phyloP scores from a whole-genome alignment of 106 monocot genomes.

The Ottelia alismoides region DNA sequence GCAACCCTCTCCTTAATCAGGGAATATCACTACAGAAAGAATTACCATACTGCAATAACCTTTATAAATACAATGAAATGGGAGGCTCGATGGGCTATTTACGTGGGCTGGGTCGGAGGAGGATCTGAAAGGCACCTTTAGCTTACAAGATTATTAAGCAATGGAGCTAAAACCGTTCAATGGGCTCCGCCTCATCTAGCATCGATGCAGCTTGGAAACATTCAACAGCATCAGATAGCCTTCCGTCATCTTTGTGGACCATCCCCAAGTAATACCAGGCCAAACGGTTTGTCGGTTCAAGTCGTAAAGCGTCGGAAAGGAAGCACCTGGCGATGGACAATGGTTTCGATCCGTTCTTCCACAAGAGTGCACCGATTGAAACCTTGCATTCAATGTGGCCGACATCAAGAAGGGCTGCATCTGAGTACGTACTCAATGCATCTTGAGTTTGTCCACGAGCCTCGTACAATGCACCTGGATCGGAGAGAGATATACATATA shows the following conservation, averaged over 20 bases:
- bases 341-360: conserved; percentile 42
- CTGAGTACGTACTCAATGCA: conserved; percentile 43
- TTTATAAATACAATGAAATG: too few relatives aligned
- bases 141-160: too few relatives aligned
- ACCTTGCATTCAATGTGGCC: conserved; percentile 44
- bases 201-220: conserved; percentile 70
- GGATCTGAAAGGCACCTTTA: too few relatives aligned
- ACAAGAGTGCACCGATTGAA: conserved; percentile 45
- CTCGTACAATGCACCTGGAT: conserved; percentile 50
- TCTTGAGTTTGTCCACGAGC: conserved; percentile 18
- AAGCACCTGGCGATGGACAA: conserved; percentile 39
- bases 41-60: too few relatives aligned
- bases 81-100: too few relatives aligned
- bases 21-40: too few relatives aligned
- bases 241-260: conserved; percentile 54
- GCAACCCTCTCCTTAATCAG: too few relatives aligned
- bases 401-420: conserved; percentile 31
- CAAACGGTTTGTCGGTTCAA: conserved; percentile 43
- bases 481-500: too few relatives aligned
- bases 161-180: conserved; percentile 43
- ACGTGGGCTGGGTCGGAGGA: too few relatives aligned
- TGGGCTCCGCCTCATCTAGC: conserved; percentile 67
- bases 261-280: conserved; percentile 70
- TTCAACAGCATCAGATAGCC: conserved; percentile 53
- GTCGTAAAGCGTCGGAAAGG: conserved; percentile 56